A percentile compares a stretch with the other conserved stretches of the same genome.
Evolutionary conservation across 2,329 filamentous ascomycete species (phyloP).

Genomic region (Penicillium sp.): DNA sequence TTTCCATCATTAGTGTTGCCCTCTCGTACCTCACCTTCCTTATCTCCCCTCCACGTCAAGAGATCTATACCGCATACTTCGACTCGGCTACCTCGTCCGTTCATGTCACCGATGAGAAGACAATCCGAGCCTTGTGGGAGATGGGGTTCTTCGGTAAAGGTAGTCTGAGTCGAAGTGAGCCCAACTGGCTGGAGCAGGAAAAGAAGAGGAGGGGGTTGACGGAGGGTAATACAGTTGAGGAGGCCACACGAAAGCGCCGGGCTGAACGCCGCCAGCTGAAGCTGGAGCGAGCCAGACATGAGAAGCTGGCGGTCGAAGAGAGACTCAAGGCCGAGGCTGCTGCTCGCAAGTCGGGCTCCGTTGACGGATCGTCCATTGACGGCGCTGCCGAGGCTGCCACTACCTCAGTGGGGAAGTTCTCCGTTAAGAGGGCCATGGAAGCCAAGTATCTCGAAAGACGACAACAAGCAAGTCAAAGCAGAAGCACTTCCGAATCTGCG

Average conservation of each 20-base stretch:
- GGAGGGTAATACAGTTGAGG: constrained; percentile 73
- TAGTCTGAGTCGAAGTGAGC: constrained; percentile 88
- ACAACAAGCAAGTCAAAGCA: constrained; percentile 20
- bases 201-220: constrained; percentile 69
- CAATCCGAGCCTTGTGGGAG: constrained; percentile 85
- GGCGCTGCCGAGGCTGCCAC: constrained; percentile 1
- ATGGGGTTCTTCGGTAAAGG: constrained; percentile 98
- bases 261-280: constrained; percentile 83
- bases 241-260: constrained; percentile 73
- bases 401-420: constrained; percentile 34
- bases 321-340: constrained; percentile 61
- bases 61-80: constrained; percentile 73
- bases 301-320: constrained; percentile 79
- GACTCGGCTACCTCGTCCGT: constrained; percentile 80
- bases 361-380: constrained; percentile 19
- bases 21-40: constrained; percentile 76
- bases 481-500: constrained; percentile 4
- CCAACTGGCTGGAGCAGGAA: constrained; percentile 85
- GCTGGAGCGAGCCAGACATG: constrained; percentile 84
- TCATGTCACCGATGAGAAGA: constrained; percentile 74
- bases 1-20: constrained; percentile 80
- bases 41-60: constrained; percentile 62
- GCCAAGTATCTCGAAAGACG: constrained; percentile 29
- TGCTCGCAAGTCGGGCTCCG: constrained; percentile 30
- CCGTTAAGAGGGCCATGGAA: constrained; percentile 38